phyloP scores from a whole-genome alignment of 352 stramenopile species.

The Globisporangium nodosum region DNA sequence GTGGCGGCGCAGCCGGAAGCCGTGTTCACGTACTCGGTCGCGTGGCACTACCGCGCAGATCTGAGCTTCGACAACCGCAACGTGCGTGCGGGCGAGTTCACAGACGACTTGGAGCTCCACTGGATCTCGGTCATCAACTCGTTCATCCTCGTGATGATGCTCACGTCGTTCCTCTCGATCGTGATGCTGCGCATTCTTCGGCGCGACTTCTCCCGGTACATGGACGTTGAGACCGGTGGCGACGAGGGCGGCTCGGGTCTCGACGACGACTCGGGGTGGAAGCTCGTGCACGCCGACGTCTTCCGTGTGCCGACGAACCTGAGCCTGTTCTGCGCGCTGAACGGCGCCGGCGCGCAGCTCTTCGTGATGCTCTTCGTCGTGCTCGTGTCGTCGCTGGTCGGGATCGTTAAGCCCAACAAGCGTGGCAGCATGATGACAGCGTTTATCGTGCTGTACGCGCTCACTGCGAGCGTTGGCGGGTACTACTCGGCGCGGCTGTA shows the following conservation, averaged over 20 bases:
- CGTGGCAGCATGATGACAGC: constrained; percentile 91
- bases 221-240: constrained; percentile 90
- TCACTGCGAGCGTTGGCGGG: constrained; percentile 92
- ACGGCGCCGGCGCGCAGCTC: constrained; percentile 92
- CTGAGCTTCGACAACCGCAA: constrained; percentile 90
- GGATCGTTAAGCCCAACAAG: constrained; percentile 92
- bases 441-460: constrained; percentile 92
- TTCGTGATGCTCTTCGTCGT: constrained; percentile 91
- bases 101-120: constrained; percentile 89
- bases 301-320: constrained; percentile 94
- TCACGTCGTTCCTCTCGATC: constrained; percentile 95
- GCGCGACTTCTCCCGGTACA: constrained; percentile 97
- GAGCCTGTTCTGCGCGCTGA: constrained; percentile 90
- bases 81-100: constrained; percentile 55
- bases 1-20: constrained; percentile 37
- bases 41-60: constrained; percentile 89
- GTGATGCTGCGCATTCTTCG: constrained; percentile 97
- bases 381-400: constrained; percentile 88
- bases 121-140: constrained; percentile 99
- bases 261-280: constrained; percentile 98
- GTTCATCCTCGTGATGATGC: constrained; percentile 96
- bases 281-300: constrained; percentile 99
- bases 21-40: constrained; percentile 95
- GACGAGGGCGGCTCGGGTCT: constrained; percentile 69
- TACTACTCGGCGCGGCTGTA: constrained; percentile 93